Base-by-base conservation (phyloP, 352 stramenopile genomes). In the Phytophthora nicotianae region DNA sequence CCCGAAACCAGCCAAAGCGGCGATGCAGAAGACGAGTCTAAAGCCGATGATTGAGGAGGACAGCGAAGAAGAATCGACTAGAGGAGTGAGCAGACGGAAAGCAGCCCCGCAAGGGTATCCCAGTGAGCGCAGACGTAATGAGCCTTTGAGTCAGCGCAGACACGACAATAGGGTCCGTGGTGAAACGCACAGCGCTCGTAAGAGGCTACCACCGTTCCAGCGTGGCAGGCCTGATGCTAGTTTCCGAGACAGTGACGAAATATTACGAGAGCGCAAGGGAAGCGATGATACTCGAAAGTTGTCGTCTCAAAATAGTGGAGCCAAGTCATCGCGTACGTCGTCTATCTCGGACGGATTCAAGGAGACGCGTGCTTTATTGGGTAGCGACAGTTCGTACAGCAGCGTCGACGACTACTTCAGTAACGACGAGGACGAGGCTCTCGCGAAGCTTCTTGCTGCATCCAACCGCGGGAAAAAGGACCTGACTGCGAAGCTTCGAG, bases 311-410 rank as follows among this genome's bases (percentile, higher is more conserved):
- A 62, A 65, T 70, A 72, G 56, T 61, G 59, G 21, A 8, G 40
- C 26, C 16, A 70, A 59, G 58, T 62, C 58, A 55, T 62, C 49
- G 35, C 24, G 20, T 23, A 75, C 32, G 32, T 38, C 56, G 27
- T 72, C 67, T 45, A 74, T 72, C 37, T 72, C 64, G 2, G 68
- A 77, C 46, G 68, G 42, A 33, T 72, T 80, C 46, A 52, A 74
- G 54, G 46, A 46, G 50, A 74, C 65, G 35, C 68, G 56, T 11
- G 27, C 41, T 47, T 65, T 56, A 21, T 37, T 67, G 46, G 67
- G 65, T 27, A 54, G 33, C 11, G 47, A 72, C 40, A 64, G 56
- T 38, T 70, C 47, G 24, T 61, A 52, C 43, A 71, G 53, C 52
- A 43, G 24, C 20, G 53, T 62, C 58, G 46, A 70, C 24, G 40